These are phyloP conservation scores for Trametes cingulata DNA, from an alignment of 768 basidiomycete genomes.

Conservation along the genomic window DNA sequence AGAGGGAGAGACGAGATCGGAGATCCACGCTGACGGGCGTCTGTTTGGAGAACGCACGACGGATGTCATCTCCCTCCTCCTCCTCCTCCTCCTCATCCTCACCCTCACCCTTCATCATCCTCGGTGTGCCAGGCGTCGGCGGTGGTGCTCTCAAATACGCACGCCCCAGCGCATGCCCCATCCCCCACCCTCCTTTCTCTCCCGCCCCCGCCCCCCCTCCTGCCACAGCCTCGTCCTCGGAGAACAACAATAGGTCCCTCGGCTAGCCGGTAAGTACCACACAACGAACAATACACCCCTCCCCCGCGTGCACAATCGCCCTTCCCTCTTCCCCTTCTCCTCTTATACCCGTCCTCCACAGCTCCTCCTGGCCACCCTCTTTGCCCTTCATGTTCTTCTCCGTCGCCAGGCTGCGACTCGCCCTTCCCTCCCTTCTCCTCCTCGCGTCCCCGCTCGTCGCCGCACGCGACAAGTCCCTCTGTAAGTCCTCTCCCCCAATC, in stretches of 20 bases:
- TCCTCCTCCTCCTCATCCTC: neutral
- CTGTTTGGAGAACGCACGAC: neutral
- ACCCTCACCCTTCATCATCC: no score
- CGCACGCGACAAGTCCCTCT: slow-evolving; percentile 58
- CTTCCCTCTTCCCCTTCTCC: neutral
- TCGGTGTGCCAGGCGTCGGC: neutral
- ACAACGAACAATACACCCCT: slow-evolving; percentile 16
- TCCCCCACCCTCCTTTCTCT: neutral
- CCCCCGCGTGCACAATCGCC: slow-evolving; percentile 11
- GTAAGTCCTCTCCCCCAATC: slow-evolving; percentile 45
- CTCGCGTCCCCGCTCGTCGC: slow-evolving; percentile 39
- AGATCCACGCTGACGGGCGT: neutral
- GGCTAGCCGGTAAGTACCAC: slow-evolving; percentile 5
- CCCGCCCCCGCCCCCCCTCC: neutral
- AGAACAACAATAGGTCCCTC: slow-evolving; percentile 16
- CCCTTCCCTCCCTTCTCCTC: slow-evolving; percentile 39
- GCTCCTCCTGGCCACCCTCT: neutral
- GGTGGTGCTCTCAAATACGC: neutral
- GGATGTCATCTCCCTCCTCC: neutral
- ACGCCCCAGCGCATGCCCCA: neutral
- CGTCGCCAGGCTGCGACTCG: slow-evolving; percentile 78
- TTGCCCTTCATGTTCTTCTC: slow-evolving; percentile 57
- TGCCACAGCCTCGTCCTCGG: neutral
- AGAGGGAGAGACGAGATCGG: no score
- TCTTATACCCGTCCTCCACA: slow-evolving; percentile 1